Conservation (phyloP, 768 basidiomycete genomes). For the Saitozyma podzolica region DNA sequence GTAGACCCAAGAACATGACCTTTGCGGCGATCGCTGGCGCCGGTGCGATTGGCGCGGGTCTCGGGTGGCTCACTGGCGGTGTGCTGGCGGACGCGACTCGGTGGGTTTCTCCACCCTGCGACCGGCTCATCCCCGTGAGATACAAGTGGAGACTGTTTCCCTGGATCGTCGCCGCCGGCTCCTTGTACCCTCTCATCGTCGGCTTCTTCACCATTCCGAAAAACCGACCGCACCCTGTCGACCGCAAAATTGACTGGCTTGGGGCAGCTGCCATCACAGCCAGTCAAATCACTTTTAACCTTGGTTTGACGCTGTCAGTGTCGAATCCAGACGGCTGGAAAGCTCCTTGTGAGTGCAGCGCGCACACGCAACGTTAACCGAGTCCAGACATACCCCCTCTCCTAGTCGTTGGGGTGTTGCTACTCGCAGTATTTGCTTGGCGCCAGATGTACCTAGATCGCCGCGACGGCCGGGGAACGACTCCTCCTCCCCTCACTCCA, state of each 20-base stretch:
- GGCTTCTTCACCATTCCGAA: conserved; percentile 6
- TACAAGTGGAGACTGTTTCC: conserved; percentile 13
- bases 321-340: conserved; percentile 1
- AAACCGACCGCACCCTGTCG: conserved; percentile 6
- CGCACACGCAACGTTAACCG: no score
- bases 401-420: background rate
- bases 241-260: conserved; percentile 11
- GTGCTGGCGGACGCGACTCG: background rate
- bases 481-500: conserved; percentile 9
- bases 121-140: no score
- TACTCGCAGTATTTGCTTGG: background rate
- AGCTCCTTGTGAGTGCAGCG: conserved; percentile 7
- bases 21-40: conserved; percentile 2
- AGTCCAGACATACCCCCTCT: conserved; percentile 4
- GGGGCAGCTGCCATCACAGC: conserved; percentile 8
- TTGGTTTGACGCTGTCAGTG: conserved; percentile 10
- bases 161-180: conserved; percentile 1
- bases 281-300: conserved; percentile 4
- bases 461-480: no score
- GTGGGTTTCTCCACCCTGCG: no score
- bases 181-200: conserved; percentile 6
- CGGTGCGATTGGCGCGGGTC: background rate
- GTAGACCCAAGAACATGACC: conserved; percentile 8
- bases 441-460: background rate
- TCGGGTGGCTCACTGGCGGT: conserved; percentile 1